These are phyloP conservation scores for Botrytis fabae DNA, from an alignment of 2,329 filamentous ascomycete species.

Conservation along the genomic window DNA sequence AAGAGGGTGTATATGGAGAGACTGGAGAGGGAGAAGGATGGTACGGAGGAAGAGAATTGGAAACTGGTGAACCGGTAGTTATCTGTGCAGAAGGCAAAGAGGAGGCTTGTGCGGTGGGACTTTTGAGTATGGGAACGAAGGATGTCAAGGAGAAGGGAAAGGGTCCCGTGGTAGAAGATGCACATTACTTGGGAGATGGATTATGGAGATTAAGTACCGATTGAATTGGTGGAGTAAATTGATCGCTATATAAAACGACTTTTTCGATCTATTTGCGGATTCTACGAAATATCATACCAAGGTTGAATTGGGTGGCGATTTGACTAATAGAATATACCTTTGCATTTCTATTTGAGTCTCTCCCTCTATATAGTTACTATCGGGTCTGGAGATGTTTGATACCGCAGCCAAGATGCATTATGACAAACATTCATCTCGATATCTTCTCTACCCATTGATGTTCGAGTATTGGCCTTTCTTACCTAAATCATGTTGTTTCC, in stretches of 20 bases:
- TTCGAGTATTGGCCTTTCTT: not conserved
- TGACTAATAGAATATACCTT: not conserved
- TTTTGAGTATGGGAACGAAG: conserved; percentile 79
- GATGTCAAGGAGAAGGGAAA: conserved; percentile 95
- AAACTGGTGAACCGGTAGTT: conserved; percentile 80
- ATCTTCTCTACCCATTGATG: not conserved
- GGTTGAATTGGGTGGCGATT: not conserved
- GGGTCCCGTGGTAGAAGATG: conserved; percentile 88
- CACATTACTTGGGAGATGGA: conserved; percentile 92
- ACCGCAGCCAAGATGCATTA: not conserved
- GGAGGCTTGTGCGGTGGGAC: conserved; percentile 84
- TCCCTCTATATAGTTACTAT: not conserved
- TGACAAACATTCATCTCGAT: not conserved
- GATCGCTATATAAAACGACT: not conserved
- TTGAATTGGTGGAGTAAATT: conserved; percentile 4
- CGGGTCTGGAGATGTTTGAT: not conserved
- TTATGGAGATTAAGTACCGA: conserved; percentile 64
- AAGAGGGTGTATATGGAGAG: conserved; percentile 41
- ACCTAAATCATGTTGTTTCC: not conserved
- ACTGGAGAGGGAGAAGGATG: conserved; percentile 43
- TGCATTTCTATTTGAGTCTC: not conserved
- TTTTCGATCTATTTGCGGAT: not conserved
- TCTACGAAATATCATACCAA: not conserved
- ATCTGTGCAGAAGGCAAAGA: conserved; percentile 92
- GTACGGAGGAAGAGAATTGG: conserved; percentile 65